Conservation (phyloP, 768 basidiomycete species). For the Suillus plorans region DNA sequence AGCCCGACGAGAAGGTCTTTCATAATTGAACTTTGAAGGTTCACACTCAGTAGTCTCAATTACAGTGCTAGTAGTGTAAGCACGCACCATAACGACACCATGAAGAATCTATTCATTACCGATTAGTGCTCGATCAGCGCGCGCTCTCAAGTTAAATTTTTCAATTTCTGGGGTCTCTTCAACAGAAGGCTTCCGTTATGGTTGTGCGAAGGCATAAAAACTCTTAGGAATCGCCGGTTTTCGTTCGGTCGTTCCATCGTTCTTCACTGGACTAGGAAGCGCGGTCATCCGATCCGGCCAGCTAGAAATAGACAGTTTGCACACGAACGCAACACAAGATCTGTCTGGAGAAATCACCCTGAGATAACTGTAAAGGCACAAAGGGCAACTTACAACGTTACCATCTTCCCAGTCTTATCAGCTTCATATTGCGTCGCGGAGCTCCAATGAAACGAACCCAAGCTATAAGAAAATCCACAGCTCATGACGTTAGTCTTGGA, state of each 20-base stretch:
- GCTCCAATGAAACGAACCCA: neutral
- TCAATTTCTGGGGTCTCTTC: neutral
- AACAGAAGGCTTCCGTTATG: constrained; percentile 8
- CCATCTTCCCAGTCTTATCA: neutral
- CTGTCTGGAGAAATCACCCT: constrained; percentile 1
- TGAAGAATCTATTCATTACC: neutral
- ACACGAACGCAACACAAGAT: neutral
- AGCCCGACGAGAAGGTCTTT: too few relatives aligned
- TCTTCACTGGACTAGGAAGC: neutral
- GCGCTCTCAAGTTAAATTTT: neutral
- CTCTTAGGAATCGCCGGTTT: neutral
- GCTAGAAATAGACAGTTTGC: neutral
- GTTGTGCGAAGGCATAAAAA: neutral
- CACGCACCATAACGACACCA: neutral
- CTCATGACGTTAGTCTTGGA: neutral
- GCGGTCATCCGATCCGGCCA: neutral
- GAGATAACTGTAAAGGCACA: neutral
- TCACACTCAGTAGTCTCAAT: too few relatives aligned
- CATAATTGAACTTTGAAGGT: too few relatives aligned
- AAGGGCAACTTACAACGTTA: neutral
- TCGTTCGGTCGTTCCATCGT: neutral
- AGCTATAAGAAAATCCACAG: neutral
- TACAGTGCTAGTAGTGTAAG: too few relatives aligned
- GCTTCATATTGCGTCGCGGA: neutral
- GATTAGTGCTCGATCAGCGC: neutral